Evolutionary conservation across 192 early-diverging fungal genomes (phyloP), one percentile per base, ranked within the genome.

Genomic region (Gaertneriomyces sp.): DNA sequence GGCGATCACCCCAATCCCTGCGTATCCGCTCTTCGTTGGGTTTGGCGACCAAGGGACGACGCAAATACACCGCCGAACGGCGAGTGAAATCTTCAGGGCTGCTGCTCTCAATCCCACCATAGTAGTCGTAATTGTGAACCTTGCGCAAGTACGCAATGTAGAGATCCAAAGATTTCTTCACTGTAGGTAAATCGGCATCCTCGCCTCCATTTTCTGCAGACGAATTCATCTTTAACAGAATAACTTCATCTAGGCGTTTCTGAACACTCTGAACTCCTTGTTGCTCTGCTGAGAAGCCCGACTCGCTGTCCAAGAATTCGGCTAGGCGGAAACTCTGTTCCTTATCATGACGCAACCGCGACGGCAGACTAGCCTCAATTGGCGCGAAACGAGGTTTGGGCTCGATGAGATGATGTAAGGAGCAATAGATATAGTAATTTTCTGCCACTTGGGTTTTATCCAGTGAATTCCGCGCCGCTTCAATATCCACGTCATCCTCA

Each of bases 81-180:
- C 94, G 87, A 45, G 70, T 63, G 76, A 94, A 88, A 77, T 96
- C 93, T 73, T 98, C 94, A 5, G 83, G 65, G 9, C 63, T 66
- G 79, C 90, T 88, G 51, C 88, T 86, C 39, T 94, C 91, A 57
- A 86, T 74, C 10, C 89, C 93, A 64, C 66, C 60, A 82, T 98
- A 98, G 81, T 96, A 97, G 83, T 95, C 95, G 70, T 91, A 98
- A 59, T 89, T 81, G 79, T 97, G 94, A 6, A 95, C 93, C 38
- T 86, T 82, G 50, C 93, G 87, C 33, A 96, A 79, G 63, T 98
- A 98, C 61, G 81, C 81, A 44, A 98, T 82, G 58, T 84, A 79
- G 60, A 95, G 61, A 70, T 98, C 96, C 52, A 98, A 79, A 25
- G 76, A 59, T 44, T 60, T 58, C 42, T 74, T 68, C 53, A 58